Conservation (phyloP, 2,329 filamentous ascomycete species). For the Phaeosphaeria sp. region DNA sequence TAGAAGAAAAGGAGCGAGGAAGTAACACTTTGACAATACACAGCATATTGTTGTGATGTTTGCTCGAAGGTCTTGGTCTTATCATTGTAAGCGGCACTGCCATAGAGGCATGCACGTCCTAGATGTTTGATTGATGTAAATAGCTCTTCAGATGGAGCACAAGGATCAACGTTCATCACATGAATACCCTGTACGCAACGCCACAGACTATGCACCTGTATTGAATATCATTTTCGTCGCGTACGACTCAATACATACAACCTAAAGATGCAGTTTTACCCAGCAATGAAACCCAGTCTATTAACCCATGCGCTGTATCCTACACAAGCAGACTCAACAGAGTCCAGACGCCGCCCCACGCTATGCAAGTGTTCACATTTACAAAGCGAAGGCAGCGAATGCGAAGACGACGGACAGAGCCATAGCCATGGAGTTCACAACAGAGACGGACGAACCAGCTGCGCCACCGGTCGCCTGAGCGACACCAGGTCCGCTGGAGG, state of each 20-base stretch:
- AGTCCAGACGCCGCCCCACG: not conserved
- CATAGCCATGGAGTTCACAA: constrained; percentile 32
- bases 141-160: not conserved
- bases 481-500: not conserved
- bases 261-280: not conserved
- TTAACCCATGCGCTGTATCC: constrained; percentile 6
- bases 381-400: constrained; percentile 31
- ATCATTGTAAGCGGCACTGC: no score
- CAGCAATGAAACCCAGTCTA: constrained; percentile 3
- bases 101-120: no score
- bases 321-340: not conserved
- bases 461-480: constrained; percentile 5
- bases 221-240: constrained; percentile 2
- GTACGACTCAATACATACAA: not conserved
- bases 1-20: no score
- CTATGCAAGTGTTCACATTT: constrained; percentile 4
- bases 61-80: no score
- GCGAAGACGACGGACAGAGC: constrained; percentile 35
- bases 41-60: no score
- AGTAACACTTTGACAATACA: no score
- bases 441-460: constrained; percentile 20
- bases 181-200: no score
- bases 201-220: not conserved
- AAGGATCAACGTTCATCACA: not conserved
- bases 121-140: no score